These are phyloP conservation scores for Elsinoe batatas DNA, from an alignment of 2,329 filamentous ascomycete genomes.

Conservation along the genomic window DNA sequence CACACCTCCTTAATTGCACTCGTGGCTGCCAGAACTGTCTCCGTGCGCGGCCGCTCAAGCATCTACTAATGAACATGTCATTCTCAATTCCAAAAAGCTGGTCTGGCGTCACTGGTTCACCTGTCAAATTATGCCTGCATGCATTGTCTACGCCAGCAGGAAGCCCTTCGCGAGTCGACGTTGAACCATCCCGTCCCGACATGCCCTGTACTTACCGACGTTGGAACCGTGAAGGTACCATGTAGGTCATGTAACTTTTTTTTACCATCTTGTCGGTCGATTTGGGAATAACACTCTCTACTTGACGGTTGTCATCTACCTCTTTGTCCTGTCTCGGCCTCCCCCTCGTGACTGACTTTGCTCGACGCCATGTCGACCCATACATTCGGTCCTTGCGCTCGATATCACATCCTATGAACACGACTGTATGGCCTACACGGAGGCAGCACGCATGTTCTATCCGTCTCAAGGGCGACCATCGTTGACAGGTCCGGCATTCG, in stretches of 20 bases:
- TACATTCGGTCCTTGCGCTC: not conserved
- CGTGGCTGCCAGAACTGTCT: constrained; percentile 9
- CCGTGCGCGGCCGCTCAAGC: not conserved
- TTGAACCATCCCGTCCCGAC: constrained; percentile 2
- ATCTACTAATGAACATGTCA: not conserved
- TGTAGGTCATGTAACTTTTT: constrained; percentile 4
- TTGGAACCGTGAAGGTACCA: not conserved
- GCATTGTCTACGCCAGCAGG: not conserved
- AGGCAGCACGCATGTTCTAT: not conserved
- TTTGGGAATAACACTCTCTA: not conserved
- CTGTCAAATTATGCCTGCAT: constrained; percentile 11
- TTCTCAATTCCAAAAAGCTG: constrained; percentile 8
- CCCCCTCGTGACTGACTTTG: not conserved
- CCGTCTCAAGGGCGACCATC: not conserved
- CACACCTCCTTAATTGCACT: not conserved
- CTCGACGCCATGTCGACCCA: not conserved
- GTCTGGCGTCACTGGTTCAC: constrained; percentile 6
- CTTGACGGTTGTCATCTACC: not conserved
- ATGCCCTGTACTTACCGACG: constrained; percentile 1
- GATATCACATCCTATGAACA: not conserved
- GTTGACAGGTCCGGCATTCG: not conserved
- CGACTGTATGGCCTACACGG: not conserved
- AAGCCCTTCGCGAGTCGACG: not conserved
- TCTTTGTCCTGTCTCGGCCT: not conserved
- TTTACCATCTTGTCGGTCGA: not conserved